Evolutionary conservation across 495 filamentous ascomycete species (phyloP).

Genomic region (Chlorociboria aeruginascens): DNA sequence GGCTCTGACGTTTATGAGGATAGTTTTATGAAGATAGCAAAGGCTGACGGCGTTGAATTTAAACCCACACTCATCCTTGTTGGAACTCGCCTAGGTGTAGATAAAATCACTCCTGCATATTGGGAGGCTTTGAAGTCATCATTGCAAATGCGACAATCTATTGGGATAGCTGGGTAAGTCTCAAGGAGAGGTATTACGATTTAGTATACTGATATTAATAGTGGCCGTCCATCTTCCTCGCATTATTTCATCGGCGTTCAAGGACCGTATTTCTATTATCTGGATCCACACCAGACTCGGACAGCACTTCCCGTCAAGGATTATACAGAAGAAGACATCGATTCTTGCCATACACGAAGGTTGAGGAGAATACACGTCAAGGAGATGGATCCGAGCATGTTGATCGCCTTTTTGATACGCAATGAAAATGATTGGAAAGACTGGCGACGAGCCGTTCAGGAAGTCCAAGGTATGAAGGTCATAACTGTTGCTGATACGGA

Average conservation of each 20-base stretch:
- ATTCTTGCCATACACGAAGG: conserved; percentile 78
- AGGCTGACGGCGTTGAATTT: conserved; percentile 48
- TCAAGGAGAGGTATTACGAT: neutral
- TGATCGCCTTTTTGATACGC: conserved; percentile 87
- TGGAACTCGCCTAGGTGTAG: conserved; percentile 81
- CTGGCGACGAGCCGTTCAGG: conserved; percentile 60
- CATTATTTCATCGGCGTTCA: conserved; percentile 98
- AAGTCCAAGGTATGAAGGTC: conserved; percentile 68
- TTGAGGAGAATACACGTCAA: conserved; percentile 69
- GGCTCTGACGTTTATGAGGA: conserved; percentile 89
- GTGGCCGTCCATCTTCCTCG: conserved; percentile 85
- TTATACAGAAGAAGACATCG: conserved; percentile 61
- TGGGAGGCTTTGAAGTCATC: conserved; percentile 76
- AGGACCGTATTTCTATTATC: conserved; percentile 79
- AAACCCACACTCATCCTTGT: conserved; percentile 81
- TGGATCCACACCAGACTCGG: conserved; percentile 81
- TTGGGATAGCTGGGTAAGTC: conserved; percentile 92
- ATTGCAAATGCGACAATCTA: conserved; percentile 74
- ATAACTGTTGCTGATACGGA: conserved; percentile 67
- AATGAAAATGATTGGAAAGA: conserved; percentile 72
- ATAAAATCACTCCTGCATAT: conserved; percentile 85
- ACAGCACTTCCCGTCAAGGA: conserved; percentile 45
- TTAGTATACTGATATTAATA: conserved; percentile 21
- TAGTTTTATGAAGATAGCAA: conserved; percentile 63
- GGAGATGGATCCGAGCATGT: conserved; percentile 98